Evolutionary conservation across 1,284 basidiomycete species (phyloP).

Genomic region (Microbotryum silenes-acaulis): DNA sequence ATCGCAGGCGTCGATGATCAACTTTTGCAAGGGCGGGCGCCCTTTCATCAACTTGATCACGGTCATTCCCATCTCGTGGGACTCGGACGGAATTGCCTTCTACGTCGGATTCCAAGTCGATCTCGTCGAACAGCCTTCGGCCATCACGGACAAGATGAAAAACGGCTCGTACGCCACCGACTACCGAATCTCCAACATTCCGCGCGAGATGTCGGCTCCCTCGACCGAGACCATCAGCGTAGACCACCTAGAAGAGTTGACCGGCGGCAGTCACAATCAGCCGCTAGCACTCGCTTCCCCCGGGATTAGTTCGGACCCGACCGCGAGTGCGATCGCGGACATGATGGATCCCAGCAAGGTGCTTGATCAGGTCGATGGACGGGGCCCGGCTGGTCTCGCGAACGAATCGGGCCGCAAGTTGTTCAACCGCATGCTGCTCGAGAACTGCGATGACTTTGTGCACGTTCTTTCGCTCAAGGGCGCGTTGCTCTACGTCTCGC

Average conservation of each 20-base stretch:
- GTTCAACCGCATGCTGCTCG: conserved; percentile 27
- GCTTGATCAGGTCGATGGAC: conserved; percentile 10
- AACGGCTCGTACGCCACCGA: conserved; percentile 35
- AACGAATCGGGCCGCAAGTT: conserved; percentile 18
- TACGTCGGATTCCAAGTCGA: conserved; percentile 80
- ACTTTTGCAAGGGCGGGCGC: conserved; percentile 67
- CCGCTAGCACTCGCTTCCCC: background rate
- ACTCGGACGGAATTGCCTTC: conserved; percentile 58
- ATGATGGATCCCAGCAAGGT: conserved; percentile 15
- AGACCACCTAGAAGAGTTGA: conserved; percentile 11
- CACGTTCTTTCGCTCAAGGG: conserved; percentile 89
- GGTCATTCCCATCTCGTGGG: conserved; percentile 62
- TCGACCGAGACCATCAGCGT: background rate
- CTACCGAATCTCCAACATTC: conserved; percentile 22
- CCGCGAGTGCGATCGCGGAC: background rate
- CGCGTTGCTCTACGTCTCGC: conserved; percentile 81
- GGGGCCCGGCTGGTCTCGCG: conserved; percentile 8
- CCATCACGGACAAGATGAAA: conserved; percentile 63
- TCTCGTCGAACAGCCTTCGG: conserved; percentile 73
- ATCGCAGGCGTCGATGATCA: conserved; percentile 77
- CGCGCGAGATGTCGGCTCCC: conserved; percentile 7
- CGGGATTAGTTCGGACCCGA: too few species aligned
- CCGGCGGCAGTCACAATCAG: background rate
- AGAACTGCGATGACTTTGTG: conserved; percentile 53
- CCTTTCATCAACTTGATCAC: conserved; percentile 15